Evolutionary conservation across 768 basidiomycete species (phyloP), one percentile per base, ranked within the genome.

Genomic region (Mycena vitilis): DNA sequence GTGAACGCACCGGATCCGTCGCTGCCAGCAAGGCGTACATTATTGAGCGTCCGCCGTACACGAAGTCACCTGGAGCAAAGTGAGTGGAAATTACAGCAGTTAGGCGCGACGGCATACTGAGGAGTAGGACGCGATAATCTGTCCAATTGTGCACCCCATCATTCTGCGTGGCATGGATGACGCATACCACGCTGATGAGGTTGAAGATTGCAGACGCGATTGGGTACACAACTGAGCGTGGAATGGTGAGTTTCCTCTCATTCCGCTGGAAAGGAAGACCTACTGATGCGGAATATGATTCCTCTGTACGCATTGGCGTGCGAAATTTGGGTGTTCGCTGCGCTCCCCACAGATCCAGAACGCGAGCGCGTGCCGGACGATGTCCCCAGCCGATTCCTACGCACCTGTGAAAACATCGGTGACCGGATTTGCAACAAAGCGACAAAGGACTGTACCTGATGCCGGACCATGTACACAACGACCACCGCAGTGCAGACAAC

Each of bases 381-480:
- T 10, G 40, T 23, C 9, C 22, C n/a, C 23, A 56, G 23, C 44
- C 40, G n/a, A 18, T 36, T 15, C n/a, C 56, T 15, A 34, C 45
- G 22, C 2, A 9, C 5, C 30, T 30, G 30, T 5, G 30, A 30
- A 30, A 48, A 48, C 0, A 25, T n/a, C 15, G 3, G 42, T 54
- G 16, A 30, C 58, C 53, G 53, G 2, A 54, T 1, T 36, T 54
- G 36, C 16, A 20, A 5, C 20, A 16, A 16, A 56, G 4, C 5
- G 10, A 18, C 5, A 51, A 30, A 30, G 3, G 30, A 30, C 30
- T 74, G 63, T 56, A 78, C 76, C 60, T 78, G 75, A 58, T 73
- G 68, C 12, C 49, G 66, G 34, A 73, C 36, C 58, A 73, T 68
- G 40, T 58, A 71, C 30, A 69, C 44, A 13, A 73, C 51, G 18